Evolutionary conservation across 1,139 yeast genomes (phyloP).

Genomic region (Torulaspora globosa): DNA sequence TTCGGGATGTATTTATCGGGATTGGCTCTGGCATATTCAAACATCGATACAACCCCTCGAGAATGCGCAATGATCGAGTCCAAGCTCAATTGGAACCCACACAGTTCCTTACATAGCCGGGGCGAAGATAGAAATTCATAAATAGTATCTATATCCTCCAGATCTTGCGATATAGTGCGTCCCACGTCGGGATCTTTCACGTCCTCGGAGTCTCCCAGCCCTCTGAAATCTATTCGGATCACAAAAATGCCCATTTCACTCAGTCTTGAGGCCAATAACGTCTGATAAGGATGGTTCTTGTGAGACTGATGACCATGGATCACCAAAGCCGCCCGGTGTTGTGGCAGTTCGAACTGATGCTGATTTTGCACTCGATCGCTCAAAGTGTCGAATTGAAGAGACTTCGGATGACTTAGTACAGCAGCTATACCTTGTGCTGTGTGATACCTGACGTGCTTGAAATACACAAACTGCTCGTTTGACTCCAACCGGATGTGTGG

Average conservation of each 20-base stretch:
- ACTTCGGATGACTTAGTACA: constrained; percentile 36
- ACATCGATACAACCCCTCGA: constrained; percentile 74
- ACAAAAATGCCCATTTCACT: constrained; percentile 61
- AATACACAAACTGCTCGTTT: constrained; percentile 23
- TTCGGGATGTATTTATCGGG: constrained; percentile 50
- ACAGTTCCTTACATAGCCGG: constrained; percentile 22
- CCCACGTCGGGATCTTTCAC: constrained; percentile 45
- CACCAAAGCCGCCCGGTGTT: constrained; percentile 44
- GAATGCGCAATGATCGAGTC: constrained; percentile 69
- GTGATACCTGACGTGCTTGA: constrained; percentile 25
- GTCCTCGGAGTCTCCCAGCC: constrained; percentile 74
- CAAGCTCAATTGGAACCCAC: constrained; percentile 40
- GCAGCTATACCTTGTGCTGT: constrained; percentile 36
- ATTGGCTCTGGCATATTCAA: constrained; percentile 51
- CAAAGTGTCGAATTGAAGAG: constrained; percentile 23
- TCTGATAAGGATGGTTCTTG: constrained; percentile 73
- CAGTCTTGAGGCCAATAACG: constrained; percentile 54
- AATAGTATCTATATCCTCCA: constrained; percentile 59
- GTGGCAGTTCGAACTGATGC: constrained; percentile 33
- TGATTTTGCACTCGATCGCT: constrained; percentile 25
- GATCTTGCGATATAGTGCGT: constrained; percentile 57
- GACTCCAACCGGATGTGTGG: constrained; percentile 14
- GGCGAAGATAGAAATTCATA: constrained; percentile 42
- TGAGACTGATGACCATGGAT: constrained; percentile 85
- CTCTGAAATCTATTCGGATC: constrained; percentile 78